Conservation (phyloP, 164 flowering plant species). For the Dillenia turbinata region DNA sequence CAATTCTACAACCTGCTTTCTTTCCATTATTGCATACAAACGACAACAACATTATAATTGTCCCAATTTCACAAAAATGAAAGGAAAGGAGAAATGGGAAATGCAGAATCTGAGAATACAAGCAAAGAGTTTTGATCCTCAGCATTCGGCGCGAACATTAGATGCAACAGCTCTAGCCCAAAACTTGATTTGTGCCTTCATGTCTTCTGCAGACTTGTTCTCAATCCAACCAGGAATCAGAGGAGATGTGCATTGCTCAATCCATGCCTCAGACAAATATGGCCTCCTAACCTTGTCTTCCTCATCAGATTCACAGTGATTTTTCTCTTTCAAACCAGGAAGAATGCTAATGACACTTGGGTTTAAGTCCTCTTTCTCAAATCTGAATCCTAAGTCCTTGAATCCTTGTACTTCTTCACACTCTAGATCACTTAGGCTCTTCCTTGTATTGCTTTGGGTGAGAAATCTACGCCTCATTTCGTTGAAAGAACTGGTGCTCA, state of each 20-base stretch:
- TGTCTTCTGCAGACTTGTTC: constrained; percentile 37
- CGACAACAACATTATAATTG: too few relatives aligned
- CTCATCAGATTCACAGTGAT: constrained; percentile 3
- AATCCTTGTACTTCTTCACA: constrained; percentile 56
- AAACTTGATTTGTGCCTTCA: constrained; percentile 70
- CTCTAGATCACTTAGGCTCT: constrained; percentile 49
- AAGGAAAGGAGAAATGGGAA: neutral
- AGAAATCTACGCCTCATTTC: constrained; percentile 18
- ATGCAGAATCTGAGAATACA: neutral
- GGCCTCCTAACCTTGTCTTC: constrained; percentile 32
- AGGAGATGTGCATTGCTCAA: constrained; percentile 27
- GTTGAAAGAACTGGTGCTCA: neutral
- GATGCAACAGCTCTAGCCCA: constrained; percentile 92
- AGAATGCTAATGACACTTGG: constrained; percentile 38
- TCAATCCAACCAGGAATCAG: constrained; percentile 34
- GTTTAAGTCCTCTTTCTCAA: constrained; percentile 34
- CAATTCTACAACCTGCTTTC: too few relatives aligned
- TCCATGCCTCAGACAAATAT: constrained; percentile 65
- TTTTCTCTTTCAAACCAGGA: constrained; percentile 51
- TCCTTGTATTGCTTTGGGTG: constrained; percentile 21
- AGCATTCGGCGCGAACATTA: constrained; percentile 26
- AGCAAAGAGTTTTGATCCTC: neutral
- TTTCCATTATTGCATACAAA: too few relatives aligned
- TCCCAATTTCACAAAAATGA: too few relatives aligned
- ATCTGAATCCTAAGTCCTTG: constrained; percentile 54